Conservation (phyloP, 108 stramenopile species). For the Fragilaria crotonensis region DNA sequence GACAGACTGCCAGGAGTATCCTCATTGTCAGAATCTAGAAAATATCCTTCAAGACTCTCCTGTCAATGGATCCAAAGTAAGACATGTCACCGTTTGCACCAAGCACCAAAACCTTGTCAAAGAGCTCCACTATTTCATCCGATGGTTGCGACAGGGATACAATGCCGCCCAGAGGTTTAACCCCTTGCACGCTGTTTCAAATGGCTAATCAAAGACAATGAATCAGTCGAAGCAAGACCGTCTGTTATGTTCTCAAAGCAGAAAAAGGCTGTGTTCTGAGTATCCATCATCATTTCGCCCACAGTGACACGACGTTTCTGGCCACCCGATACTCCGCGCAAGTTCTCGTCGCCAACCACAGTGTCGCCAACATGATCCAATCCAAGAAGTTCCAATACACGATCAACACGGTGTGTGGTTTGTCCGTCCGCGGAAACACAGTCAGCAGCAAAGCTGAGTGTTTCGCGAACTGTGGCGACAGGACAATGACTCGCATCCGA, state of each 20-base stretch:
- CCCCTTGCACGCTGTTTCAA: no score
- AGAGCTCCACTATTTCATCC: conserved; percentile 30
- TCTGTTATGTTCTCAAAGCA: conserved; percentile 41
- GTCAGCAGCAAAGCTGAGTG: conserved; percentile 27
- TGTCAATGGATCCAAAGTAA: conserved; percentile 29
- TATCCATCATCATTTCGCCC: conserved; percentile 35
- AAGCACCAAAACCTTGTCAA: conserved; percentile 31
- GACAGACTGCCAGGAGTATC: no score
- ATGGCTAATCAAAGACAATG: conserved; percentile 19
- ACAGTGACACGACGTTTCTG: conserved; percentile 36
- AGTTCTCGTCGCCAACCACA: conserved; percentile 61
- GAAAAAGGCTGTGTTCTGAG: conserved; percentile 6
- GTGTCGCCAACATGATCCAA: conserved; percentile 50
- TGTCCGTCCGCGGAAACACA: conserved; percentile 32
- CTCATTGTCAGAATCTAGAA: no score
- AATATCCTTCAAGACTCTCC: conserved; percentile 15
- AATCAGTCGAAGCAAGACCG: conserved; percentile 28
- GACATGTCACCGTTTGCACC: conserved; percentile 11
- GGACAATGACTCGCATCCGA: conserved; percentile 26
- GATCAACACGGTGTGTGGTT: conserved; percentile 13
- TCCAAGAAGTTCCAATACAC: conserved; percentile 31
- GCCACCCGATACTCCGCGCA: conserved; percentile 50
- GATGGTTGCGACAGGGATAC: conserved; percentile 29
- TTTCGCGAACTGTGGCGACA: conserved; percentile 36
- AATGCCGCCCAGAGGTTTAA: conserved; percentile 6